Evolutionary conservation across 139 green algal genomes (phyloP).

Genomic region (Coccomyxa sp.): DNA sequence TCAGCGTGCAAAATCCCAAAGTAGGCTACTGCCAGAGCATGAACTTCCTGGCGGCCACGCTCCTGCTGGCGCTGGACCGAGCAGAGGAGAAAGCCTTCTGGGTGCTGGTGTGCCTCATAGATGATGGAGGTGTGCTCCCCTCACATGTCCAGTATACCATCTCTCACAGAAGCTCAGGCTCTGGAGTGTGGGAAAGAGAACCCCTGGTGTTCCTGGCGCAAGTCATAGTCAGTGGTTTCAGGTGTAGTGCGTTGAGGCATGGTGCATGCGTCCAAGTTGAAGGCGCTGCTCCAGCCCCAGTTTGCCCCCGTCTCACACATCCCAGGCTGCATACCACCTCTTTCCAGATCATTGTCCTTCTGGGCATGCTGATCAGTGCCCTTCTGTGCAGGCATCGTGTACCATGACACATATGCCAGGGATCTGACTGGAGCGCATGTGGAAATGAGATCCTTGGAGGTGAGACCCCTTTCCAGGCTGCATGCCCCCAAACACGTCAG

Average conservation of each 20-base stretch:
- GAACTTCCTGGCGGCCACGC: slow-evolving; percentile 72
- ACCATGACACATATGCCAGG: slow-evolving; percentile 60
- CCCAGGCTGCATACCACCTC: not conserved
- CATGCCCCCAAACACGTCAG: no score
- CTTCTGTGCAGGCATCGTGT: slow-evolving; percentile 59
- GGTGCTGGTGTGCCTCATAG: slow-evolving; percentile 47
- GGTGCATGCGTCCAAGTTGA: no score
- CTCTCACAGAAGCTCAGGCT: no score
- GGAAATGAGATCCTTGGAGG: slow-evolving; percentile 63
- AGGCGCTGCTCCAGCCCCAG: not conserved
- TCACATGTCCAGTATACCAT: no score
- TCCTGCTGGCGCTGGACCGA: slow-evolving; percentile 58
- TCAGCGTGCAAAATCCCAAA: slow-evolving; percentile 49
- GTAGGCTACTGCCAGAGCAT: slow-evolving; percentile 76
- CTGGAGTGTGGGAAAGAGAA: no score
- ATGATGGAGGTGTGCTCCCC: slow-evolving; percentile 27
- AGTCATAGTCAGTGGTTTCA: no score
- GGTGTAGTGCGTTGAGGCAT: not conserved
- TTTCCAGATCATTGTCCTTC: no score
- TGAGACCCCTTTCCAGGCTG: no score
- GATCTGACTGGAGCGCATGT: slow-evolving; percentile 74
- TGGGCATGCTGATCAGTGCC: not conserved
- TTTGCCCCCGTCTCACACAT: not conserved
- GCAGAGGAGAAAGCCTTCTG: slow-evolving; percentile 59
- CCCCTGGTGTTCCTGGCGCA: no score